Percentiles rank a stretch among this genome's conserved stretches.
These are phyloP conservation scores for Chalara sp. DNA, from an alignment of 2,329 filamentous ascomycete genomes.

Conservation along the genomic window DNA sequence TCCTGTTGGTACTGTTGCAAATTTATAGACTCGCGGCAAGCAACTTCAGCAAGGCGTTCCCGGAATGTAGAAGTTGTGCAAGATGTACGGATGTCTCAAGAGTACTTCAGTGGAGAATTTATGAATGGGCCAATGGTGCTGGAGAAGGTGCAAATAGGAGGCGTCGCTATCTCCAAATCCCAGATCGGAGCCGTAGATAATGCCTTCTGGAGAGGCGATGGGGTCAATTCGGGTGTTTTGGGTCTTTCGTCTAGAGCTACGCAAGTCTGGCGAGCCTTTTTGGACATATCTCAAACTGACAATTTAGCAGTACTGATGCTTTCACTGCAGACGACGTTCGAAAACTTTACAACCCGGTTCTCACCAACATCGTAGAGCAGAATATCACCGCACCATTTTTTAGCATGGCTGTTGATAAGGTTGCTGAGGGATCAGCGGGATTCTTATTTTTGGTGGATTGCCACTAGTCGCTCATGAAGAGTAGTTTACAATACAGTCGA, in stretches of 20 bases:
- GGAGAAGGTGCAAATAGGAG: background rate
- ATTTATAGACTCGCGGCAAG: too few relatives aligned
- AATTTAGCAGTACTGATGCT: background rate
- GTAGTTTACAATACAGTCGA: too few relatives aligned
- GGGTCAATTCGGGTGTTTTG: background rate
- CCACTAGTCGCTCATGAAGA: too few relatives aligned
- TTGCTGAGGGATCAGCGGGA: background rate
- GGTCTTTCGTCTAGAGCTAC: background rate
- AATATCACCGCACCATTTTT: background rate
- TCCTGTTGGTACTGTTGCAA: too few relatives aligned
- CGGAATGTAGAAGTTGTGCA: too few relatives aligned
- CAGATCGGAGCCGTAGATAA: background rate
- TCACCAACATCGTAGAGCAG: background rate
- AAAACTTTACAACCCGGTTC: background rate
- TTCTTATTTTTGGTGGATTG: too few relatives aligned
- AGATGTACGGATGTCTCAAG: too few relatives aligned
- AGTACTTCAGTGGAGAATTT: background rate
- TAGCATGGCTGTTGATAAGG: background rate
- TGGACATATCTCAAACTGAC: background rate
- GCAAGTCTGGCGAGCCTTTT: background rate
- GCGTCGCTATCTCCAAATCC: background rate
- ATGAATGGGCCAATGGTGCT: background rate
- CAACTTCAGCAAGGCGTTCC: too few relatives aligned
- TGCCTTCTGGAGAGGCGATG: background rate
- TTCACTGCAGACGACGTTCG: background rate